Evolutionary conservation across 768 basidiomycete species (phyloP).

Genomic region (Pilatotrama ljubarskyi): DNA sequence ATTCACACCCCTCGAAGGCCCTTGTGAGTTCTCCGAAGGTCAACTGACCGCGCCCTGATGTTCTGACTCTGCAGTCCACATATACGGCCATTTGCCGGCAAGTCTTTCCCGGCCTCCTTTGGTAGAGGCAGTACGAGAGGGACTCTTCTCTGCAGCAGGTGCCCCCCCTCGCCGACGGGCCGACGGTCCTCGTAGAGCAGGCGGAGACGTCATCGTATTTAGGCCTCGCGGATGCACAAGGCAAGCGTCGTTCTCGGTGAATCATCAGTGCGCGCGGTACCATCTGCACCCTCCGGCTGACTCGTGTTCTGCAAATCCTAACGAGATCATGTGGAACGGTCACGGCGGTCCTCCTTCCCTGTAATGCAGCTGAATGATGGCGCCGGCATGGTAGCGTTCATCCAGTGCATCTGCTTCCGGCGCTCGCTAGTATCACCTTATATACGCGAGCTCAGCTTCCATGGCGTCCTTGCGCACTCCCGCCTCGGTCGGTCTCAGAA

Average conservation of each 20-base stretch:
- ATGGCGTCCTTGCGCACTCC: background rate
- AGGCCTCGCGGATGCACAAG: constrained; percentile 4
- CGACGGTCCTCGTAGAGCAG: constrained; percentile 5
- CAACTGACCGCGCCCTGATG: constrained; percentile 1
- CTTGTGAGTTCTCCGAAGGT: background rate
- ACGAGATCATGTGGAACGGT: constrained; percentile 7
- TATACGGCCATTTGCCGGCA: constrained; percentile 6
- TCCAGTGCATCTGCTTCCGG: background rate
- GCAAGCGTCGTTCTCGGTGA: constrained; percentile 1
- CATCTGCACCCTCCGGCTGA: constrained; percentile 5
- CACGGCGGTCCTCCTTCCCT: background rate
- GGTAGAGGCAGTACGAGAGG: background rate
- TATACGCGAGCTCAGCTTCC: background rate
- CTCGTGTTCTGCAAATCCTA: background rate
- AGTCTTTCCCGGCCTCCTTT: background rate
- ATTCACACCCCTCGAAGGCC: background rate
- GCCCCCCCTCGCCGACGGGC: constrained; percentile 7
- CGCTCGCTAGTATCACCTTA: background rate
- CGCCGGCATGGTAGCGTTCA: background rate
- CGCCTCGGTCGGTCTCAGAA: background rate
- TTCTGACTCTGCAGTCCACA: background rate
- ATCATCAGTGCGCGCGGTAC: background rate
- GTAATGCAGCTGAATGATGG: background rate
- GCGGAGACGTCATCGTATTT: constrained; percentile 6
- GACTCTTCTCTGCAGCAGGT: background rate